These are phyloP conservation scores for Gleditsia sinensis DNA, from an alignment of 306 rosid genomes.

Conservation along the genomic window DNA sequence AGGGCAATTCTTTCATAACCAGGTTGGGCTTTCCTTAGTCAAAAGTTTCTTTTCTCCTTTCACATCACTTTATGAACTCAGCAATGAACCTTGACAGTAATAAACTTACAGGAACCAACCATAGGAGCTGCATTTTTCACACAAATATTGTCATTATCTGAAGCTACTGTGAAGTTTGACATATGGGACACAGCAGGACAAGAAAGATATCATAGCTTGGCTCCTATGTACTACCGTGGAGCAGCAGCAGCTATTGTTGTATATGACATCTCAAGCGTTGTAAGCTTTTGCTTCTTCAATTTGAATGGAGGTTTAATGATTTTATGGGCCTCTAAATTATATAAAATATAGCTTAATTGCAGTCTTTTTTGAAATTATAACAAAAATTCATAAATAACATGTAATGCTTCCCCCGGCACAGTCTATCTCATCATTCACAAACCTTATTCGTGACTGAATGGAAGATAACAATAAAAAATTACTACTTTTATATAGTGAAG, in stretches of 20 bases:
- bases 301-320: no score
- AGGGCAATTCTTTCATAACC: conserved; percentile 71
- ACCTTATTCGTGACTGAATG: no score
- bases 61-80: not conserved
- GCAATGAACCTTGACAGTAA: not conserved
- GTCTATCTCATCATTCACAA: no score
- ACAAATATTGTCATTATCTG: conserved; percentile 74
- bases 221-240: conserved; percentile 96
- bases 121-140: conserved; percentile 95
- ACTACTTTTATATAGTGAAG: no score
- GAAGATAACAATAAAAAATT: no score
- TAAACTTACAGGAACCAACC: conserved; percentile 73
- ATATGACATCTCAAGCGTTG: conserved; percentile 72
- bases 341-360: not conserved
- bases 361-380: not conserved
- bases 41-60: conserved; percentile 2
- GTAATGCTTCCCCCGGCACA: not conserved
- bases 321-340: not conserved
- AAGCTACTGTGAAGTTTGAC: conserved; percentile 87
- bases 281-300: conserved; percentile 32
- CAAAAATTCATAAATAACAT: not conserved
- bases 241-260: conserved; percentile 91
- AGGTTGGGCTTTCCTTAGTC: conserved; percentile 46
- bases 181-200: conserved; percentile 99
- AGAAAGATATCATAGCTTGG: conserved; percentile 86